Conservation (phyloP, 257 asterid species). For the Jaltomata sinuosa region DNA sequence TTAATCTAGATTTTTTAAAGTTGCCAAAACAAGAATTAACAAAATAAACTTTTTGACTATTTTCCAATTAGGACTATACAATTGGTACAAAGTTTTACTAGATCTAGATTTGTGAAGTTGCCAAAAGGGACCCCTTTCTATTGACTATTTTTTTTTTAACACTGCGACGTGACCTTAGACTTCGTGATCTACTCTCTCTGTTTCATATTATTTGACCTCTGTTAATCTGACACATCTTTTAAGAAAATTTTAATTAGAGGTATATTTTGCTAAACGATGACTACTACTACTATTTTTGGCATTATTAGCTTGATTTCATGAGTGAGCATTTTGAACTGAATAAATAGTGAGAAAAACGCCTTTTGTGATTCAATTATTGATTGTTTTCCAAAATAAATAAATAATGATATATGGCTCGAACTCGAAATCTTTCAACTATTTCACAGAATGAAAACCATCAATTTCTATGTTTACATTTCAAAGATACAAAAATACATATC, state of each 20-base stretch:
- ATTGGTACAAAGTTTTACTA: not conserved
- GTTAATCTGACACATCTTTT: too few relatives aligned
- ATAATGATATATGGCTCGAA: not conserved
- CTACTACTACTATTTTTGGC: too few relatives aligned
- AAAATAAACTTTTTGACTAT: not conserved
- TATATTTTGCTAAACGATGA: too few relatives aligned
- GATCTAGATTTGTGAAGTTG: not conserved
- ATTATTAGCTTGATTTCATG: too few relatives aligned
- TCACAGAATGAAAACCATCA: not conserved
- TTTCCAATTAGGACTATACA: not conserved
- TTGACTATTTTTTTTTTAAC: not conserved
- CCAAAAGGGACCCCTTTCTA: not conserved
- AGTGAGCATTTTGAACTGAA: too few relatives aligned
- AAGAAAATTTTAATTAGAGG: too few relatives aligned
- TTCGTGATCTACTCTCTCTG: too few relatives aligned
- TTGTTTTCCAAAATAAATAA: too few relatives aligned
- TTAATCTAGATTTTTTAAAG: not conserved
- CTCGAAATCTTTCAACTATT: not conserved
- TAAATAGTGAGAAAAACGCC: too few relatives aligned
- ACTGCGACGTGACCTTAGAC: too few relatives aligned
- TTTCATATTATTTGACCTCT: too few relatives aligned
- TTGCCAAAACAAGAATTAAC: not conserved
- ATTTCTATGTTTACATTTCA: not conserved
- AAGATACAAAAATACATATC: not conserved
- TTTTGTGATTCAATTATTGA: too few relatives aligned